Percentiles rank a stretch among this genome's conserved stretches.
phyloP scores from a whole-genome alignment of 78 protist genomes.

The Isochrysis galbana region DNA sequence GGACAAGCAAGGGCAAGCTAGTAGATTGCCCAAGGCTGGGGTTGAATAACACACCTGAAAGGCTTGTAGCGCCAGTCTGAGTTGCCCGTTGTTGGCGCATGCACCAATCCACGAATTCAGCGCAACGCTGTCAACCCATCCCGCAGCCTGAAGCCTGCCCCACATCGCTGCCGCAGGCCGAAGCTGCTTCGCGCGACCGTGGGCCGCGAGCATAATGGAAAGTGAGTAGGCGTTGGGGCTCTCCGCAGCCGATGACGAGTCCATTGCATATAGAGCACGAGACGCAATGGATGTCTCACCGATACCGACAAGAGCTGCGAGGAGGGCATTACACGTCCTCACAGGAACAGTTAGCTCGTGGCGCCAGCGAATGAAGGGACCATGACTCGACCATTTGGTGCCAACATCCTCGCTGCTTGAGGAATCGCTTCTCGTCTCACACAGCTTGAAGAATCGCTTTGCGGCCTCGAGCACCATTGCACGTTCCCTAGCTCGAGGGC shows the following conservation, averaged over 20 bases:
- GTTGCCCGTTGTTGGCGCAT: neutral
- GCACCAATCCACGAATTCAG: neutral
- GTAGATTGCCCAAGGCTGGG: no score
- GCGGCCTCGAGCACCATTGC: no score
- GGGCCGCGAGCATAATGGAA: neutral
- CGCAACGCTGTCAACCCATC: neutral
- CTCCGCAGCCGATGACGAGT: neutral
- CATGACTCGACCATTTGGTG: no score
- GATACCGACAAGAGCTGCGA: neutral
- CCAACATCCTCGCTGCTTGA: no score
- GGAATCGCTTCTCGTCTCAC: no score
- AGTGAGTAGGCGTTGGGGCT: neutral
- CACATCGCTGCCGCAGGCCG: neutral
- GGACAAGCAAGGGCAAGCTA: no score
- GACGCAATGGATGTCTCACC: neutral
- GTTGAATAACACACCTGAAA: no score
- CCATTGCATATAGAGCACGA: neutral
- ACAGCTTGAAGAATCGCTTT: no score
- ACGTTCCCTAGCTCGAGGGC: no score
- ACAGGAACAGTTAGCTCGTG: no score
- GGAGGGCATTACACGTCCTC: neutral
- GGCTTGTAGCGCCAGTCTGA: neutral
- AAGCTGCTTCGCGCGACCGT: neutral
- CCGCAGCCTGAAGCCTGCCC: neutral
- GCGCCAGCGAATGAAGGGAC: no score